Conservation (phyloP, 73 alveolate genomes). For the Paramecium sexaurelia region DNA sequence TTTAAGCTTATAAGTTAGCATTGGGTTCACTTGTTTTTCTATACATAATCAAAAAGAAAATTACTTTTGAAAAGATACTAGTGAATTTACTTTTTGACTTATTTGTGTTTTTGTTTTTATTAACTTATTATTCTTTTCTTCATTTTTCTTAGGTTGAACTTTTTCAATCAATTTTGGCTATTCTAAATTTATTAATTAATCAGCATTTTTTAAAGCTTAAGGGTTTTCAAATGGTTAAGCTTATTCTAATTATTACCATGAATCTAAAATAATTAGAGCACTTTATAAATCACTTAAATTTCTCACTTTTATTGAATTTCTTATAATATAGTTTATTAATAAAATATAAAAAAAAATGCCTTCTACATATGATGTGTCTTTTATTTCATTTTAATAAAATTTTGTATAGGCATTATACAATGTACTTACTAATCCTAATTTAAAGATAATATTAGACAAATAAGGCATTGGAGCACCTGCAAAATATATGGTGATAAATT, state of each 20-base stretch:
- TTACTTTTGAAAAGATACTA: background rate
- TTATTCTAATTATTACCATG: background rate
- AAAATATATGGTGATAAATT: background rate
- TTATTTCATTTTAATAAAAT: background rate
- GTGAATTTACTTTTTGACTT: background rate
- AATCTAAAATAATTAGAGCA: background rate
- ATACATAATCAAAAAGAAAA: background rate
- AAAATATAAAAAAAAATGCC: background rate
- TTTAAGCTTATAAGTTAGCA: background rate
- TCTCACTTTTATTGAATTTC: background rate
- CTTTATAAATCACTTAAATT: background rate
- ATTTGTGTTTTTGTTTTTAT: background rate
- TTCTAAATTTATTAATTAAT: background rate
- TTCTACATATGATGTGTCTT: background rate
- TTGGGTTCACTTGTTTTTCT: background rate
- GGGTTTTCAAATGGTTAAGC: background rate
- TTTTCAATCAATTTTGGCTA: background rate
- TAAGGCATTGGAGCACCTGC: slow-evolving; percentile 22
- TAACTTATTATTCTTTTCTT: background rate
- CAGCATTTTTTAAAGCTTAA: background rate
- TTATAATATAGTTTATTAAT: background rate
- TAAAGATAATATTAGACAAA: background rate
- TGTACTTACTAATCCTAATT: slow-evolving; percentile 7
- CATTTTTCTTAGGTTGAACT: background rate
- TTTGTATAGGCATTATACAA: background rate